Evolutionary conservation across 2,329 filamentous ascomycete species (phyloP).

Genomic region (Ambrosiella beaveri): DNA sequence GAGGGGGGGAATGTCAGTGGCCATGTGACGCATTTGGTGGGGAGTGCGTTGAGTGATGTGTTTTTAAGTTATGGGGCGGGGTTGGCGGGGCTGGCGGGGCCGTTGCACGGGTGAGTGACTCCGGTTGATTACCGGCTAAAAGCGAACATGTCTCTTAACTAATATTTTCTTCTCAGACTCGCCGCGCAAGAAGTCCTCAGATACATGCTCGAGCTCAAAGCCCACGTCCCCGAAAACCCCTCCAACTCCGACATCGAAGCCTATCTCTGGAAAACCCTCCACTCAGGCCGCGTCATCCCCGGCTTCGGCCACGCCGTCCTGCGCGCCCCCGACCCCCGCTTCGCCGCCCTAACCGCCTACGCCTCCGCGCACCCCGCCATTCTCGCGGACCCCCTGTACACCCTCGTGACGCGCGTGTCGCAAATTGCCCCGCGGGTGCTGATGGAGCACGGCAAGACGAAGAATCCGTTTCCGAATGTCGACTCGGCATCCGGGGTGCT

Average conservation of each 20-base stretch:
- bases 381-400: conserved; percentile 73
- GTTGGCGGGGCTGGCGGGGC: conserved; percentile 56
- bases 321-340: conserved; percentile 90
- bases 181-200: conserved; percentile 93
- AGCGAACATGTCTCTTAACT: background rate
- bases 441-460: conserved; percentile 92
- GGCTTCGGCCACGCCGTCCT: conserved; percentile 93
- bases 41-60: conserved; percentile 82
- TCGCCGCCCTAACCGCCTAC: conserved; percentile 93
- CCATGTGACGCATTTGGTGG: conserved; percentile 86
- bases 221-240: conserved; percentile 61
- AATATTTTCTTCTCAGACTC: conserved; percentile 32
- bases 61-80: conserved; percentile 94
- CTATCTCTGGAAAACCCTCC: conserved; percentile 86
- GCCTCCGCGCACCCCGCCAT: conserved; percentile 74
- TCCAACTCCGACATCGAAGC: conserved; percentile 66
- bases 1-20: conserved; percentile 97
- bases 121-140: background rate
- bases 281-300: conserved; percentile 83
- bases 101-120: conserved; percentile 47
- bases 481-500: conserved; percentile 85
- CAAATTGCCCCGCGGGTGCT: conserved; percentile 81
- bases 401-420: conserved; percentile 83
- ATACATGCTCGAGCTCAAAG: conserved; percentile 94
- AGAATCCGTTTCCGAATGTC: conserved; percentile 95